Conservation (phyloP, 1,284 basidiomycete genomes). For the Cyathus pygmaeus region DNA sequence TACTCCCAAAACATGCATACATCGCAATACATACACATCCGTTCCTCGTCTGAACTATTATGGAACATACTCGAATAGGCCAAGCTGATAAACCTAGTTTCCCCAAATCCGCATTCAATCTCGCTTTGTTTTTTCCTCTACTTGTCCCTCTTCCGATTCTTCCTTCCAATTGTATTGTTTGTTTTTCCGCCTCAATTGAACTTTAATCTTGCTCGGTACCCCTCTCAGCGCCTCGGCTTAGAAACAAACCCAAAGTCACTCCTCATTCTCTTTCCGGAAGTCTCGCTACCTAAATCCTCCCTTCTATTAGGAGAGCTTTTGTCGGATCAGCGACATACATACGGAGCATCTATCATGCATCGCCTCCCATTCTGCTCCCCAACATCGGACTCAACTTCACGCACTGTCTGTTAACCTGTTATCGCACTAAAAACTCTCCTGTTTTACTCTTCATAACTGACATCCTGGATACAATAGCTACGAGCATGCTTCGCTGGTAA, state of each 20-base stretch:
- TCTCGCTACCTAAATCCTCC: conserved; percentile 17
- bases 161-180: conserved; percentile 1
- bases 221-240: conserved; percentile 13
- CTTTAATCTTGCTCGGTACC: conserved; percentile 10
- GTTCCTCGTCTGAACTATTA: neutral
- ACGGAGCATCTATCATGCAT: too few species aligned
- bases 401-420: neutral
- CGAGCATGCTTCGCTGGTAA: neutral
- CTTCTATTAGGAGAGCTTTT: conserved; percentile 20
- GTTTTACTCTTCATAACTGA: neutral
- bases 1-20: too few species aligned
- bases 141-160: neutral
- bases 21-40: too few species aligned
- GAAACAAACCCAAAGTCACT: neutral
- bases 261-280: conserved; percentile 13
- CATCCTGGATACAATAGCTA: neutral
- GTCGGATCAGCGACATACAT: conserved; percentile 20
- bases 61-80: neutral
- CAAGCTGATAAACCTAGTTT: neutral
- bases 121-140: too few species aligned
- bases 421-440: neutral
- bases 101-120: neutral
- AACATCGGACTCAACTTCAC: too few species aligned
- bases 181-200: neutral
- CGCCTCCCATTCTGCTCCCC: too few species aligned